These are phyloP conservation scores for Fusarium floridanum DNA, from an alignment of 2,329 filamentous ascomycete genomes.

Conservation along the genomic window DNA sequence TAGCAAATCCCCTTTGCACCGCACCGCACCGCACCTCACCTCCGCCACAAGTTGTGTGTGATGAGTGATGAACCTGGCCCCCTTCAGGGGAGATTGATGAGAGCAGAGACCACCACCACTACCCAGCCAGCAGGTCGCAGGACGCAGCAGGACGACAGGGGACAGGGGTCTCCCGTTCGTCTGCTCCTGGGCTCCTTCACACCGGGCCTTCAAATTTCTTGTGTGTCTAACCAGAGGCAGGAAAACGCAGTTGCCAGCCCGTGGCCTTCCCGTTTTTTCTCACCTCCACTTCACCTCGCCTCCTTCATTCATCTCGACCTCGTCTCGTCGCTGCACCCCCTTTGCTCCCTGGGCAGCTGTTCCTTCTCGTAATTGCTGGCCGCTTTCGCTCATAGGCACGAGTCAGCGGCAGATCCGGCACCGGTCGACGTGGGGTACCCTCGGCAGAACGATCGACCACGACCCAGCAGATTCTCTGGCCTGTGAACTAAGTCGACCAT, in stretches of 20 bases:
- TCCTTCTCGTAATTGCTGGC: slow-evolving; percentile 45
- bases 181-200: slow-evolving; percentile 32
- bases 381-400: slow-evolving; percentile 47
- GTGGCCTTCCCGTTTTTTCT: slow-evolving; percentile 33
- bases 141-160: slow-evolving; percentile 42
- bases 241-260: slow-evolving; percentile 40
- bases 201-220: slow-evolving; percentile 30
- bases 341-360: slow-evolving; percentile 22
- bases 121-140: slow-evolving; percentile 36
- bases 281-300: slow-evolving; percentile 40
- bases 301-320: slow-evolving; percentile 14
- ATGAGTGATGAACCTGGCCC: slow-evolving; percentile 32
- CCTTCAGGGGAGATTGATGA: slow-evolving; percentile 41
- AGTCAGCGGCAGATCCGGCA: slow-evolving; percentile 52
- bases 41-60: slow-evolving; percentile 44
- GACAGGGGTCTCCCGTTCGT: slow-evolving; percentile 40
- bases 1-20: slow-evolving; percentile 23
- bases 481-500: slow-evolving; percentile 44
- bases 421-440: slow-evolving; percentile 47
- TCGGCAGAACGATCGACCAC: slow-evolving; percentile 47
- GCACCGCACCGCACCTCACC: slow-evolving; percentile 26
- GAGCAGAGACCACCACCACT: slow-evolving; percentile 37
- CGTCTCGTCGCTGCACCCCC: slow-evolving; percentile 30
- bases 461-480: slow-evolving; percentile 39
- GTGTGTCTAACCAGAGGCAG: slow-evolving; percentile 22